Percentiles rank a stretch among this genome's conserved stretches.
phyloP scores from a whole-genome alignment of 2,329 filamentous ascomycete species.

The Zarea fungicola region DNA sequence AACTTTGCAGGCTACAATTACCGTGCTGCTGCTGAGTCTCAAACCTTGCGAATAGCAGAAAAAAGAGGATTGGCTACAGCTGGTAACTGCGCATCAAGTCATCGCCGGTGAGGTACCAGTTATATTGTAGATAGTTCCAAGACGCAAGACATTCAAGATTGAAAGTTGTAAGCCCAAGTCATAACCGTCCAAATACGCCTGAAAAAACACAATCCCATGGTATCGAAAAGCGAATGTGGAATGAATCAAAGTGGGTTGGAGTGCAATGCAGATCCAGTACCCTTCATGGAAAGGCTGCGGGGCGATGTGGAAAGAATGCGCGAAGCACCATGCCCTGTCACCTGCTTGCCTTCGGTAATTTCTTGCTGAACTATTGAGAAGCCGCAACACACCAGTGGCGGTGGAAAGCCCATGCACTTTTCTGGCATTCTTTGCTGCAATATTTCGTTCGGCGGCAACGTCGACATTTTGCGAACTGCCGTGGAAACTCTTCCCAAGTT shows the following conservation, averaged over 20 bases:
- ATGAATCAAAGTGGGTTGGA: constrained; percentile 36
- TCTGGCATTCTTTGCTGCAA: constrained; percentile 99
- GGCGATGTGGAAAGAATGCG: too few species aligned
- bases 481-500: constrained; percentile 95
- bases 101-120: neutral
- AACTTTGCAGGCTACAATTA: neutral
- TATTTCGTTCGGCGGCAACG: constrained; percentile 96
- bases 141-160: constrained; percentile 6
- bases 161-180: constrained; percentile 8
- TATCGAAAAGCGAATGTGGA: constrained; percentile 40
- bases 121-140: neutral
- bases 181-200: constrained; percentile 10
- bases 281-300: constrained; percentile 24
- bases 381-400: constrained; percentile 94
- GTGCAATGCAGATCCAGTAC: constrained; percentile 35
- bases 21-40: neutral
- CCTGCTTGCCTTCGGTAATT: too few species aligned
- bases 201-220: constrained; percentile 32
- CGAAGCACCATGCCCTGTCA: too few species aligned
- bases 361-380: constrained; percentile 49
- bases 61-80: too few species aligned
- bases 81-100: too few species aligned
- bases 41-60: neutral
- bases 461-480: constrained; percentile 96
- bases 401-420: constrained; percentile 97